Evolutionary conservation across 331 rosid genomes (phyloP).

Genomic region (Quercus tomentella): DNA sequence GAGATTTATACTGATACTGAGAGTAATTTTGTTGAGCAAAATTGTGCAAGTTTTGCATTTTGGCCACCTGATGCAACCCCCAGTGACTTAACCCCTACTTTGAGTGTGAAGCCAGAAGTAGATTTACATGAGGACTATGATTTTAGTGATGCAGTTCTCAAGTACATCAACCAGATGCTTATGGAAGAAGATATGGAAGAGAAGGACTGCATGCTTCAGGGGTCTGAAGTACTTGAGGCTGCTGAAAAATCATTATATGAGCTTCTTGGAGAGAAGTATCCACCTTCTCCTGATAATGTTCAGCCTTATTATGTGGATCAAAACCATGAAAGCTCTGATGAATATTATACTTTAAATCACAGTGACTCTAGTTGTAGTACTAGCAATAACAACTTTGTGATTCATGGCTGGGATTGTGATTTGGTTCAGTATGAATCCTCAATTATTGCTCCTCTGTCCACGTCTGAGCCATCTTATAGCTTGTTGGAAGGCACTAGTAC

Average conservation of each 20-base stretch:
- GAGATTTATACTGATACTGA: background rate
- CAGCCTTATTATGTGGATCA: constrained; percentile 2
- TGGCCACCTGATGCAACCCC: constrained; percentile 3
- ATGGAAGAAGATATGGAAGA: constrained; percentile 39
- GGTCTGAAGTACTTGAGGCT: constrained; percentile 15
- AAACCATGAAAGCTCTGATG: constrained; percentile 11
- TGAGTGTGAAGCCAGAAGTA: background rate
- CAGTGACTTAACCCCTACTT: background rate
- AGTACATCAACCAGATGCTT: constrained; percentile 30
- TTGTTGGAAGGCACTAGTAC: constrained; percentile 9
- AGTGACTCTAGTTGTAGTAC: background rate
- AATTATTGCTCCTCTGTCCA: constrained; percentile 2
- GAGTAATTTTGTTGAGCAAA: background rate
- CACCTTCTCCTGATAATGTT: background rate
- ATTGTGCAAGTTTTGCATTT: constrained; percentile 1
- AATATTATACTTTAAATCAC: background rate
- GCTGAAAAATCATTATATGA: constrained; percentile 25
- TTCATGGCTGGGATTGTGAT: background rate
- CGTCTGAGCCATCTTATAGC: constrained; percentile 14
- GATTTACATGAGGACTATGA: constrained; percentile 22
- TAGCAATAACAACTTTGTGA: background rate
- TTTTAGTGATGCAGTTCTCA: constrained; percentile 27
- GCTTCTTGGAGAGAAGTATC: constrained; percentile 13
- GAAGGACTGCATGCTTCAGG: constrained; percentile 27
- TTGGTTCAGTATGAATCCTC: background rate